Conservation (phyloP, 345 rosid species). For the Iberis pinnata region DNA sequence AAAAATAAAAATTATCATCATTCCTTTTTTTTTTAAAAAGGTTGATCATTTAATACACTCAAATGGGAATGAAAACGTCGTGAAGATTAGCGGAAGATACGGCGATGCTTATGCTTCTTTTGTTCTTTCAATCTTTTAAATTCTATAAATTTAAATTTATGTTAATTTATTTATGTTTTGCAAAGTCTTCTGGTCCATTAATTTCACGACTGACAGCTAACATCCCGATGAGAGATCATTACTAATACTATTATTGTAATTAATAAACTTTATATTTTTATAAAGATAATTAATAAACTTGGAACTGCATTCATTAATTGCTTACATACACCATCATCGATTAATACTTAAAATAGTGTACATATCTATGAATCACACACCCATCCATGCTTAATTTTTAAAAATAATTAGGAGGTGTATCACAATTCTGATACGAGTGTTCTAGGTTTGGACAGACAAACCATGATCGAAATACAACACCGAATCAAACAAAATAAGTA, state of each 20-base stretch:
- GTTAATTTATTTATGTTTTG: conserved; percentile 21
- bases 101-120: conserved; percentile 33
- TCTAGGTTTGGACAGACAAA: too few relatives aligned
- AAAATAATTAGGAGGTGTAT: background rate
- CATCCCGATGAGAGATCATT: conserved; percentile 30
- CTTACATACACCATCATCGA: background rate
- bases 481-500: too few relatives aligned
- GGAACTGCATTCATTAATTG: conserved; percentile 15
- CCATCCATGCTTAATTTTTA: background rate
- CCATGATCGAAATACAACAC: too few relatives aligned
- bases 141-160: background rate
- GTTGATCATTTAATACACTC: background rate
- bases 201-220: conserved; percentile 36
- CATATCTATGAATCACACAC: background rate
- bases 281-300: conserved; percentile 10
- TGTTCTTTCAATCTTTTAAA: background rate
- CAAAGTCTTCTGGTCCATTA: conserved; percentile 28
- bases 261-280: conserved; percentile 7
- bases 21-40: too few relatives aligned
- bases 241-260: conserved; percentile 18
- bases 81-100: conserved; percentile 36
- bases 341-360: background rate
- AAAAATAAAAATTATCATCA: too few relatives aligned
- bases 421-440: too few relatives aligned
- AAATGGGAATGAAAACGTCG: conserved; percentile 31